phyloP scores from a whole-genome alignment of 2,329 filamentous ascomycete genomes.

The Penicillium concentricum region DNA sequence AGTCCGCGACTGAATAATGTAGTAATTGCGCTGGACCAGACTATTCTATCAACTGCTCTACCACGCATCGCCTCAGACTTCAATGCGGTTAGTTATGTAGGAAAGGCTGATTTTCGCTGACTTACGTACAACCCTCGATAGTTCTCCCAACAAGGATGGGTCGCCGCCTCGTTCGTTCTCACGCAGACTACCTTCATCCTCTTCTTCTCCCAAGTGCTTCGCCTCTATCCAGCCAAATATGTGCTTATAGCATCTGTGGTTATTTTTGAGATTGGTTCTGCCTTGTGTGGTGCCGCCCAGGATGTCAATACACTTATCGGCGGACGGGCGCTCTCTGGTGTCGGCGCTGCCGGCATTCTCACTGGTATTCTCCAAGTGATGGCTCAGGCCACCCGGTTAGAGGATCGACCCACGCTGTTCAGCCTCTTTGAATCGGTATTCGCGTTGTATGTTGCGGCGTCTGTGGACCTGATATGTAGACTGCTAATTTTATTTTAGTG shows the following conservation, averaged over 20 bases:
- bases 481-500: not conserved
- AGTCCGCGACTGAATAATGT: not conserved
- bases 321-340: not conserved
- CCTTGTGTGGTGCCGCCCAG: not conserved
- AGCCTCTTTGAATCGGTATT: not conserved
- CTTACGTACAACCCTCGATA: not conserved
- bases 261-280: not conserved
- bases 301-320: not conserved
- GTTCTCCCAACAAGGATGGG: not conserved
- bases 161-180: not conserved
- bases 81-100: not conserved
- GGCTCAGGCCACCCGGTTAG: not conserved
- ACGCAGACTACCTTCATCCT: not conserved
- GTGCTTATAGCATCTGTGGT: not conserved
- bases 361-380: not conserved
- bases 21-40: not conserved
- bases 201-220: not conserved
- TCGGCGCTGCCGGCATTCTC: not conserved
- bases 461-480: not conserved
- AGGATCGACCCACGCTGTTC: not conserved
- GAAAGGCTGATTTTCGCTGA: not conserved
- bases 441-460: not conserved
- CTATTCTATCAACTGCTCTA: not conserved
- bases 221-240: not conserved
- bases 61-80: not conserved